These are phyloP conservation scores for Pseudogymnoascus sp. DNA, from an alignment of 2,329 filamentous ascomycete species.

Conservation along the genomic window DNA sequence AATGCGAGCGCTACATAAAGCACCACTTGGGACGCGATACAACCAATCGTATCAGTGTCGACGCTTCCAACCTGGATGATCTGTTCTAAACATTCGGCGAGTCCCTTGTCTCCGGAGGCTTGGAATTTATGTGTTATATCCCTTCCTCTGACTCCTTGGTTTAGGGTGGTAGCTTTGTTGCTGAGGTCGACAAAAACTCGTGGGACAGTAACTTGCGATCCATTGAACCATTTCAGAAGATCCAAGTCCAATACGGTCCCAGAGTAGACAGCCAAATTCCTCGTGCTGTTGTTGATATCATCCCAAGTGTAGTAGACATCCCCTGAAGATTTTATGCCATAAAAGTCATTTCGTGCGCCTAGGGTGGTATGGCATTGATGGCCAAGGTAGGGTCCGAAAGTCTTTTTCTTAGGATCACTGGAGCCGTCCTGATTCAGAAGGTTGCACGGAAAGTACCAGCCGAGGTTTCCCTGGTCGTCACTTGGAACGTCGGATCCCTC, in stretches of 20 bases:
- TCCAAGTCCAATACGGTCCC: constrained; percentile 87
- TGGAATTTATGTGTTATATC: constrained; percentile 89
- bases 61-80: constrained; percentile 94
- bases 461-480: constrained; percentile 63
- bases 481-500: constrained; percentile 69
- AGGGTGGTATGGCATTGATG: constrained; percentile 81
- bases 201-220: constrained; percentile 66
- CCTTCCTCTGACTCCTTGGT: constrained; percentile 63
- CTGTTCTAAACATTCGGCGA: constrained; percentile 81
- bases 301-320: constrained; percentile 97
- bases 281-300: constrained; percentile 78
- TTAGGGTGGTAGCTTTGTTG: constrained; percentile 51
- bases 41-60: constrained; percentile 92
- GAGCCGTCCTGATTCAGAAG: constrained; percentile 93
- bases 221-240: constrained; percentile 84
- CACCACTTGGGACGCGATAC: constrained; percentile 94
- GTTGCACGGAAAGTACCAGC: constrained; percentile 95
- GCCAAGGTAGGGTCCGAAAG: constrained; percentile 67
- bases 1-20: constrained; percentile 88
- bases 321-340: constrained; percentile 59
- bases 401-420: constrained; percentile 58
- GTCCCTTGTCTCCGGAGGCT: constrained; percentile 64
- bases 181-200: constrained; percentile 71
- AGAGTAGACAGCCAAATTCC: constrained; percentile 90
- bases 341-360: constrained; percentile 64